These are phyloP conservation scores for Trypanosoma brucei DNA, from an alignment of 208 protist species.

Conservation along the genomic window DNA sequence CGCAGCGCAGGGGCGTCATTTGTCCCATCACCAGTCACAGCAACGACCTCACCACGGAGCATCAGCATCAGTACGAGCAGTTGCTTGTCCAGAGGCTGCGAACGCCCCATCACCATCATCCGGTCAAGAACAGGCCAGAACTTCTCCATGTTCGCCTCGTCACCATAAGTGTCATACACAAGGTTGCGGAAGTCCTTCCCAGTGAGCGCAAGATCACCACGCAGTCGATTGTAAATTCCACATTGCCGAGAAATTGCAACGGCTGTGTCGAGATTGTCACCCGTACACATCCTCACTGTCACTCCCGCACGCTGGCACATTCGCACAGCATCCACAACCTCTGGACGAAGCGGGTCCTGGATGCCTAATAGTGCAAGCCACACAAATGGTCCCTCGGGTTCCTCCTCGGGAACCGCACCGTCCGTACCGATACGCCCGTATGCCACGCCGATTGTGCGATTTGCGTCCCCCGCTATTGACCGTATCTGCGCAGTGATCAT, in stretches of 20 bases:
- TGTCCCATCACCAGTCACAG: conserved; percentile 94
- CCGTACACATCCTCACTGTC: conserved; percentile 95
- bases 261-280: conserved; percentile 93
- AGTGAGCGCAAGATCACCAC: conserved; percentile 80
- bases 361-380: conserved; percentile 94
- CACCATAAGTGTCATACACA: conserved; percentile 66
- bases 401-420: conserved; percentile 36
- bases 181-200: conserved; percentile 88
- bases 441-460: conserved; percentile 84
- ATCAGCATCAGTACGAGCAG: conserved; percentile 84
- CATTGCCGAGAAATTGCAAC: conserved; percentile 91
- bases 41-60: conserved; percentile 67
- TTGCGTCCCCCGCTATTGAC: conserved; percentile 49
- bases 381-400: conserved; percentile 71
- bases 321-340: conserved; percentile 88
- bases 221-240: conserved; percentile 73
- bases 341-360: conserved; percentile 92
- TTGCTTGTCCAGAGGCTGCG: conserved; percentile 86
- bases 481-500: conserved; percentile 41
- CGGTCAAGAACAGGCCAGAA: conserved; percentile 67
- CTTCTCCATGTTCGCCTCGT: conserved; percentile 65
- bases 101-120: conserved; percentile 87
- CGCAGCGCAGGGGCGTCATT: conserved; percentile 97
- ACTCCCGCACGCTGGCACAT: conserved; percentile 93
- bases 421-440: conserved; percentile 34